Conservation (phyloP, 192 early-diverging fungal genomes). For the Umbelopsis ramanniana region DNA sequence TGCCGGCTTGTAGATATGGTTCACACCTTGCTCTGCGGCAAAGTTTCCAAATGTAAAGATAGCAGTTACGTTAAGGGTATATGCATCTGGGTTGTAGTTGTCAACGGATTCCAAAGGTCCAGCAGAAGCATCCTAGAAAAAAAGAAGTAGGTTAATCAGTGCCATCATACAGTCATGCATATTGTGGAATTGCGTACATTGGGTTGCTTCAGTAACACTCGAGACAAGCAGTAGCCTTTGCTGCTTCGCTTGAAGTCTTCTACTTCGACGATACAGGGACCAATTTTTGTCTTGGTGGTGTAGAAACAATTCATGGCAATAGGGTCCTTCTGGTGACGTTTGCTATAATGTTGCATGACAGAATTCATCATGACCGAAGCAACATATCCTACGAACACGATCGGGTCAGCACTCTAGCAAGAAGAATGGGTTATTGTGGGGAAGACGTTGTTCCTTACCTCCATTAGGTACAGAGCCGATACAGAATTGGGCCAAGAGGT, state of each 20-base stretch:
- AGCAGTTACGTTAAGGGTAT: not conserved
- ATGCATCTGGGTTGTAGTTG: slow-evolving; percentile 25
- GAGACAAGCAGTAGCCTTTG: slow-evolving; percentile 31
- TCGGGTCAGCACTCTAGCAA: not conserved
- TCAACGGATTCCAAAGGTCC: not conserved
- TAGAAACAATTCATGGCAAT: slow-evolving; percentile 40
- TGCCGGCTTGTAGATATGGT: not conserved
- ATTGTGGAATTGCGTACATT: slow-evolving; percentile 4
- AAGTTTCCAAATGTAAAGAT: slow-evolving; percentile 39
- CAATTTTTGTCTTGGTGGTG: slow-evolving; percentile 25
- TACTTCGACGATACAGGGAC: slow-evolving; percentile 30
- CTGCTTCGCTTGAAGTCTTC: slow-evolving; percentile 30
- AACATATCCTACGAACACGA: slow-evolving; percentile 25
- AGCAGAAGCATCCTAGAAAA: not conserved
- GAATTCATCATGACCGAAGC: slow-evolving; percentile 22
- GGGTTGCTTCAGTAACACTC: slow-evolving; percentile 29
- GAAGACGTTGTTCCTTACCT: slow-evolving; percentile 15
- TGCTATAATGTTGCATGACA: slow-evolving; percentile 23
- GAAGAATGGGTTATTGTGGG: not conserved
- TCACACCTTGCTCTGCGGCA: slow-evolving; percentile 31
- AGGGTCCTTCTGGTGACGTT: slow-evolving; percentile 31
- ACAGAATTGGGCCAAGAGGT: slow-evolving; percentile 10
- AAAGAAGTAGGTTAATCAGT: not conserved
- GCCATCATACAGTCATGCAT: not conserved
- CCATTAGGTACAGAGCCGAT: slow-evolving; percentile 37